Evolutionary conservation across 75 land plant species (phyloP), one percentile per base, ranked within the genome.

Genomic region (Sequoia sempervirens): DNA sequence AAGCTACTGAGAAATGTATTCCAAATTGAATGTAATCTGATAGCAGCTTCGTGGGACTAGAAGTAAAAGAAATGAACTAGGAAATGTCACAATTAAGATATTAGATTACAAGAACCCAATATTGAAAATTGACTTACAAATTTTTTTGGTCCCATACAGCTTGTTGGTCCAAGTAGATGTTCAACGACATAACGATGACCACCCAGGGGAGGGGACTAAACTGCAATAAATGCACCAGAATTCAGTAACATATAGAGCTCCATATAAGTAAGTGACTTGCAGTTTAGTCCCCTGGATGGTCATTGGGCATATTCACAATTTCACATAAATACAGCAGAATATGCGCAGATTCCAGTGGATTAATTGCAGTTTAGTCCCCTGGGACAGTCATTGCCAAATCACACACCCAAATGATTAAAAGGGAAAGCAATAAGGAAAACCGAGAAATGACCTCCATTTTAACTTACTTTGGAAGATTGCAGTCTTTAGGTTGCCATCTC

Each of bases 401-500:
- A 69, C 2, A 26, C n/a, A 23, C 38, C 12, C 26, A 36, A 3
- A 76, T 76, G n/a, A 41, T 2, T 2, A 40, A 8, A 36, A 37
- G 17, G 8, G 40, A 40, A 78, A 26, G 13, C 15, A 43, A n/a
- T 41, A 43, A 78, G 3, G 52, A 20, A 45, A 43, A 78, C 11
- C 11, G 1, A 78, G 1, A 45, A 78, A 78, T n/a, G 46, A 9
- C 7, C 45, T 45, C 32, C 80, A 12, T 78, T 3, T 41, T 15
- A 78, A 82, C 64, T 28, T 50, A 90, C 94, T 94, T 94, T 41
- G 94, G 94, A 2, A 94, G 37, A 43, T 82, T 81, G 84, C 94
- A 92, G n/a, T 56, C 87, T 18, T 84, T 84, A 15, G 95, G 93
- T 58, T 86, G 72, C 96, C 96, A 94, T 82, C 90, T 87, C 73